Base-by-base conservation (phyloP, 495 filamentous ascomycete genomes). In the Penicillium soppii region DNA sequence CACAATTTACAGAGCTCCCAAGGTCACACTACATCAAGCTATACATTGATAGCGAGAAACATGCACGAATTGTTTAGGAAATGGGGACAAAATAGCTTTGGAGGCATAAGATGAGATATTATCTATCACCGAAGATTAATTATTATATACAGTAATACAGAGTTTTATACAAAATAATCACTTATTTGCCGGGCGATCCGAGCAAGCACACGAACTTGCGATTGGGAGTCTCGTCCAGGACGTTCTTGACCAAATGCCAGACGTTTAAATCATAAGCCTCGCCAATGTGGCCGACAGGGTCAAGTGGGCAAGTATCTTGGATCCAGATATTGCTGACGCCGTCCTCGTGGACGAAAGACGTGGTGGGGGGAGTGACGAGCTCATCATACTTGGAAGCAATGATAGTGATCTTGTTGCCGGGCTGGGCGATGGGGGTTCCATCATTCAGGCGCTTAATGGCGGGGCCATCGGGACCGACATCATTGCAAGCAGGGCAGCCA, bases 251-350 rank as follows among this genome's bases (percentile, higher is more conserved):
- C 60, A 82, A 51, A 26, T 79, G 71, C 77, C 78, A 81, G 2
- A 82, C 75, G 58, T 78, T 76, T 54, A 69, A 58, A 57, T 82
- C 79, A 65, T 74, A 80, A 20, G 73, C 74, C 49, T 80, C 71
- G 3, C 76, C 77, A 35, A 77, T 74, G 50, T 82, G 79, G 3
- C 78, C 79, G 5, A 80, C 77, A 0, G 59, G 56, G 37, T 81
- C 79, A 3, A 73, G 41, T 0, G 68, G 68, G 26, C 78, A 81
- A 9, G 59, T 67, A 44, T 72, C 63, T 65, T 82, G 77, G 17
- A 82, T 63, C 50, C 65, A 69, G 0, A 70, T 59, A 49, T 81
- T 80, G 0, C 41, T 41, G 2, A 76, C 79, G 0, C 74, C 73
- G 5, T 62, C 55, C 56, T 81, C 78, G 38, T 79, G 49, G 3